These are phyloP conservation scores for Neurospora tetraspora DNA, from an alignment of 495 filamentous ascomycete genomes.

Conservation along the genomic window DNA sequence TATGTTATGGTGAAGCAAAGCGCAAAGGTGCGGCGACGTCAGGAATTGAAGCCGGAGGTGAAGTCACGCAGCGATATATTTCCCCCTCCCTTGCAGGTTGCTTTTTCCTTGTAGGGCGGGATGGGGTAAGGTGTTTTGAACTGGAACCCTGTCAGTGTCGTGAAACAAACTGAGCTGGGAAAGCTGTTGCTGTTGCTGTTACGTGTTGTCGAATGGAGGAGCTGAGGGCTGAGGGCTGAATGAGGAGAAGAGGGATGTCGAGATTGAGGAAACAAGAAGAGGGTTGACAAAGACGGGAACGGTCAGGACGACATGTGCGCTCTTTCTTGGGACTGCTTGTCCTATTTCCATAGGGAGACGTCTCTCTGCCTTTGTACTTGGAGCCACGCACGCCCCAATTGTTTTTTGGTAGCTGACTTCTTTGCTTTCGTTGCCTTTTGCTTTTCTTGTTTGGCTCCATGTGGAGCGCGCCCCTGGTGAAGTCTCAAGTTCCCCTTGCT, in stretches of 20 bases:
- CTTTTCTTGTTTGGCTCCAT: background rate
- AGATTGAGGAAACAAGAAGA: background rate
- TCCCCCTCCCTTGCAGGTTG: conserved; percentile 1
- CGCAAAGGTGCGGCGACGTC: background rate
- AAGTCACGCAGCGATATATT: background rate
- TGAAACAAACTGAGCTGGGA: background rate
- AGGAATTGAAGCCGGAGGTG: background rate
- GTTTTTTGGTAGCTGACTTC: background rate
- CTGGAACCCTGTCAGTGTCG: background rate
- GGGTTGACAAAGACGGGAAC: background rate
- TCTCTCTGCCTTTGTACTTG: background rate
- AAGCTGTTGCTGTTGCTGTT: background rate
- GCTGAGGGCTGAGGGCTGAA: background rate
- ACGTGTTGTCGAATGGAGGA: background rate
- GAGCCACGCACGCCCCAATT: background rate
- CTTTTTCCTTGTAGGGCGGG: background rate
- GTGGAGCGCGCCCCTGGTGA: background rate
- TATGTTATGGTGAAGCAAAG: background rate
- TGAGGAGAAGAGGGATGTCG: background rate
- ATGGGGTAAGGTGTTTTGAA: background rate
- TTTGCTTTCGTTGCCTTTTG: background rate
- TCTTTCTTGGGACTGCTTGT: background rate
- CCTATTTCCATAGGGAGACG: background rate
- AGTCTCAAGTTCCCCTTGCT: background rate
- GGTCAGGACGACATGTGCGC: background rate